Evolutionary conservation across 2,329 filamentous ascomycete species (phyloP).

Genomic region (Monosporascus ibericus): DNA sequence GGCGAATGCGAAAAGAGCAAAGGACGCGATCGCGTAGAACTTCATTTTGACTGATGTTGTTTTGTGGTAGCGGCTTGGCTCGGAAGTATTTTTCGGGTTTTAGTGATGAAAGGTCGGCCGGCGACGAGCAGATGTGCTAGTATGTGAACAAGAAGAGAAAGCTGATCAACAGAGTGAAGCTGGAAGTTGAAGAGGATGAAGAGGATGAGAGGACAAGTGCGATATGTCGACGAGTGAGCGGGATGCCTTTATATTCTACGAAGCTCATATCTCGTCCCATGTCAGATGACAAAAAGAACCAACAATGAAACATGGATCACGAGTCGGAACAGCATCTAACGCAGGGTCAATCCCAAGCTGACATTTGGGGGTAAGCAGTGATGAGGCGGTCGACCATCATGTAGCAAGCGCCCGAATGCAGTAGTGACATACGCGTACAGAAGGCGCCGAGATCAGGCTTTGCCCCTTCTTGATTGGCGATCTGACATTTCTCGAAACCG

Average conservation of each 20-base stretch:
- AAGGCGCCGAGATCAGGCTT: neutral
- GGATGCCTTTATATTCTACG: conserved; percentile 8
- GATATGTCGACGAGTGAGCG: conserved; percentile 4
- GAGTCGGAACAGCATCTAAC: no score
- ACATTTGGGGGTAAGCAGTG: no score
- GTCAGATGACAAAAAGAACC: no score
- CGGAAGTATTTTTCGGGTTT: conserved; percentile 13
- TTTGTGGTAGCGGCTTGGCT: conserved; percentile 12
- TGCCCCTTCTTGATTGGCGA: neutral
- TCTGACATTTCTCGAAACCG: neutral
- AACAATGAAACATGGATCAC: no score
- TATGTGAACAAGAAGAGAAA: conserved; percentile 21
- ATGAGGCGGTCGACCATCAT: no score
- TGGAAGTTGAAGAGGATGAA: conserved; percentile 19
- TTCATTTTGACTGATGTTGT: conserved; percentile 42
- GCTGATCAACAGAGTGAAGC: conserved; percentile 15
- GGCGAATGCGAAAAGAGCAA: conserved; percentile 41
- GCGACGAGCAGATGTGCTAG: conserved; percentile 39
- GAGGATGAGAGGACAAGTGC: conserved; percentile 11
- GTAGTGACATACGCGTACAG: no score
- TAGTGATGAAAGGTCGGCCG: conserved; percentile 40
- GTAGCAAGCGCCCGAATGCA: no score
- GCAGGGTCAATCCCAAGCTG: no score
- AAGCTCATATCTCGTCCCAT: no score
- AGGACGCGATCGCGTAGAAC: conserved; percentile 40